phyloP scores from a whole-genome alignment of 139 green algal genomes.

The Auxenochlorella protothecoides region DNA sequence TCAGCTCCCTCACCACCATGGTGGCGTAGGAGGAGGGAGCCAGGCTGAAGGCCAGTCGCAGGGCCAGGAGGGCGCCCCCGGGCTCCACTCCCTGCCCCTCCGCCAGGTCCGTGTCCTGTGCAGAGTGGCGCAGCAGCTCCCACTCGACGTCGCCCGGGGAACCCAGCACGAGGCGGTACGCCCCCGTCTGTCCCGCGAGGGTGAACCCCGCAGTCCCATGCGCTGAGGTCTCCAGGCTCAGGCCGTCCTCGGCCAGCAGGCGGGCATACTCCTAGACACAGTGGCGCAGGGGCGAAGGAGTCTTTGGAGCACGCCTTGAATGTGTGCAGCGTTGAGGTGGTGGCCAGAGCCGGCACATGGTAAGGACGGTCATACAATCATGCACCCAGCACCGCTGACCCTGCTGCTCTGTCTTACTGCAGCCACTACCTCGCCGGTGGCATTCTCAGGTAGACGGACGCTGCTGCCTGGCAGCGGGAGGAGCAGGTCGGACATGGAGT shows the following conservation, averaged over 20 bases:
- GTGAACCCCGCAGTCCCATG: slow-evolving; percentile 39
- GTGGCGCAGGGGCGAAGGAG: too few species aligned
- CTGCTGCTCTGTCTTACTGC: neutral
- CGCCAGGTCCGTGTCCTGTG: slow-evolving; percentile 48
- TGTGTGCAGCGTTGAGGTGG: neutral
- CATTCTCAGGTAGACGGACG: slow-evolving; percentile 38
- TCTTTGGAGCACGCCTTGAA: too few species aligned
- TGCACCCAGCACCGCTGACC: too few species aligned
- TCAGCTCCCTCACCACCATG: slow-evolving; percentile 84
- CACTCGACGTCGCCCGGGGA: slow-evolving; percentile 30
- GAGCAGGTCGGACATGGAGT: slow-evolving; percentile 67
- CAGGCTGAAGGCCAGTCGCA: slow-evolving; percentile 69
- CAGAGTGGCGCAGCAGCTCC: slow-evolving; percentile 34
- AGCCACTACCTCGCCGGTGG: slow-evolving; percentile 19
- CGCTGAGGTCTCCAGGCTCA: slow-evolving; percentile 21
- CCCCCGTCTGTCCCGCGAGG: slow-evolving; percentile 39
- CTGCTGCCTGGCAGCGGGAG: slow-evolving; percentile 70
- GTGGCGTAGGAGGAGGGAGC: slow-evolving; percentile 81
- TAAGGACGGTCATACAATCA: too few species aligned
- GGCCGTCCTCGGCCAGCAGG: slow-evolving; percentile 18
- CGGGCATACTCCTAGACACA: slow-evolving; percentile 34
- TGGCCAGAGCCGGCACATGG: neutral
- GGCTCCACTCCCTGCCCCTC: neutral
- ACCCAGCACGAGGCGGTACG: slow-evolving; percentile 62
- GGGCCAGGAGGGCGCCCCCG: slow-evolving; percentile 17